These are phyloP conservation scores for Quercus agrifolia DNA, from an alignment of 306 rosid genomes.

Conservation along the genomic window DNA sequence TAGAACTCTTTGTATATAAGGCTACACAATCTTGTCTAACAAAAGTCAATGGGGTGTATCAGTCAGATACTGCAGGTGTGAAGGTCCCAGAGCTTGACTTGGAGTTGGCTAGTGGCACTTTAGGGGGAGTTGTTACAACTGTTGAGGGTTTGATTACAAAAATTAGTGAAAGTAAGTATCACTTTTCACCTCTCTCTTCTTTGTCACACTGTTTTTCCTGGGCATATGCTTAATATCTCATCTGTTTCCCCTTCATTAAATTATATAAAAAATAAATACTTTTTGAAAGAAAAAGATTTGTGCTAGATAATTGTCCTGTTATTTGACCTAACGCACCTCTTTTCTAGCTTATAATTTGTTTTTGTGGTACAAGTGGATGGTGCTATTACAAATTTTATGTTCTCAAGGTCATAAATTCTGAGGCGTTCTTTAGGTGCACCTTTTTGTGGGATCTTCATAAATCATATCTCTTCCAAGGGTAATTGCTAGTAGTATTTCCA, in stretches of 20 bases:
- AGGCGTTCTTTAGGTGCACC: no score
- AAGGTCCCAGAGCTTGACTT: slow-evolving; percentile 67
- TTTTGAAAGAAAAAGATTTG: background rate
- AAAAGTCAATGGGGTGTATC: slow-evolving; percentile 11
- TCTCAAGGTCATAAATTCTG: background rate
- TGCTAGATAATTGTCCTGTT: background rate
- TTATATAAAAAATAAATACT: background rate
- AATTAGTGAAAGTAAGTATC: slow-evolving; percentile 55
- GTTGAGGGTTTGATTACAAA: slow-evolving; percentile 77
- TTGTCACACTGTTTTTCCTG: background rate
- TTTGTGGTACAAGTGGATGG: background rate
- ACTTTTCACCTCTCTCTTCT: background rate
- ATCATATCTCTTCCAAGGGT: no score
- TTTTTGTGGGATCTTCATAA: no score
- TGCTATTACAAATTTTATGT: background rate
- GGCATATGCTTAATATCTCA: background rate
- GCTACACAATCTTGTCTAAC: slow-evolving; percentile 12
- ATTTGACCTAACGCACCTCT: background rate
- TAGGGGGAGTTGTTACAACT: slow-evolving; percentile 66
- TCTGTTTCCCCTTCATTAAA: background rate
- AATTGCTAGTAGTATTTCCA: no score
- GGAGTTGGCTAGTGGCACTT: slow-evolving; percentile 77
- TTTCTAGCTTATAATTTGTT: background rate
- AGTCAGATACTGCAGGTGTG: slow-evolving; percentile 61
- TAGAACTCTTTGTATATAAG: background rate